phyloP scores from a whole-genome alignment of 371 early-diverging fungal species.

The Apophysomyces trapeziformis region DNA sequence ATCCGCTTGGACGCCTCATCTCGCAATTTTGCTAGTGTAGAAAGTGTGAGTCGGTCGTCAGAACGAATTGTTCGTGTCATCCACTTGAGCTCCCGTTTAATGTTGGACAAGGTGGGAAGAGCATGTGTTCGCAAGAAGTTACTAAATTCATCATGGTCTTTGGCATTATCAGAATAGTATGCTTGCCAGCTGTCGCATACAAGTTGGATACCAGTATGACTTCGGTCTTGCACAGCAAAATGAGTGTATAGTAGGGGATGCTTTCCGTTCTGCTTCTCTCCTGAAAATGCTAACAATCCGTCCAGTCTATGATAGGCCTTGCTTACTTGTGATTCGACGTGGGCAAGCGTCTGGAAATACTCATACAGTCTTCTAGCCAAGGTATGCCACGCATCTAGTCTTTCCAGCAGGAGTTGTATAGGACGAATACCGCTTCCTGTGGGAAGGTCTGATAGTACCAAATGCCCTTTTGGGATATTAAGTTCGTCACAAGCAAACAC shows the following conservation, averaged over 20 bases:
- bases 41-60: slow-evolving; percentile 40
- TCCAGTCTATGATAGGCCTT: slow-evolving; percentile 36
- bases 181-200: slow-evolving; percentile 44
- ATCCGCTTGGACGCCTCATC: slow-evolving; percentile 32
- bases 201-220: slow-evolving; percentile 24
- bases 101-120: slow-evolving; percentile 33
- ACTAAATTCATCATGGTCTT: slow-evolving; percentile 35
- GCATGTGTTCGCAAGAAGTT: slow-evolving; percentile 35
- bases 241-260: slow-evolving; percentile 27
- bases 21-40: slow-evolving; percentile 32
- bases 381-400: slow-evolving; percentile 43
- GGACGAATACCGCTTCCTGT: slow-evolving; percentile 33
- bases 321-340: slow-evolving; percentile 32
- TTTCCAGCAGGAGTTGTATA: slow-evolving; percentile 33
- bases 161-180: slow-evolving; percentile 26
- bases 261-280: slow-evolving; percentile 1
- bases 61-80: slow-evolving; percentile 40
- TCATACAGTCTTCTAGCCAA: slow-evolving; percentile 31
- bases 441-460: neutral
- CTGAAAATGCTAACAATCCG: slow-evolving; percentile 3
- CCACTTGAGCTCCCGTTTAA: slow-evolving; percentile 42
- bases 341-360: slow-evolving; percentile 33
- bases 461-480: slow-evolving; percentile 8
- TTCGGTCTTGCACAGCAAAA: slow-evolving; percentile 23
- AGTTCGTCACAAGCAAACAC: slow-evolving; percentile 34